A percentile compares a stretch with the other conserved stretches of the same genome.
Conservation (phyloP, 192 early-diverging fungal species). For the Coemansia asiatica region DNA sequence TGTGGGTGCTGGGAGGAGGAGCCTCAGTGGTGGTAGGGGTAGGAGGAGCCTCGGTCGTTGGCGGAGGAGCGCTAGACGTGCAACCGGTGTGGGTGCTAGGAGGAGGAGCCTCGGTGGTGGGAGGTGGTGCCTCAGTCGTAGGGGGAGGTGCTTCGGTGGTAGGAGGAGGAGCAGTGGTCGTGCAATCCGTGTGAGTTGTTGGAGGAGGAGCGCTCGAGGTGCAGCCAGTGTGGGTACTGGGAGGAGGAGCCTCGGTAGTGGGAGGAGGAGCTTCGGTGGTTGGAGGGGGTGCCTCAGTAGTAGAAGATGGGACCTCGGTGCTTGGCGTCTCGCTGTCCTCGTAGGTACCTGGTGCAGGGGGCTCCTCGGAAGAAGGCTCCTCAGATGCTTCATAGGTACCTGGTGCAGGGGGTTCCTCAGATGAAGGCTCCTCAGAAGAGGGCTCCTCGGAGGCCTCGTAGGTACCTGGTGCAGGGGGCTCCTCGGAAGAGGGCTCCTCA, state of each 20-base stretch:
- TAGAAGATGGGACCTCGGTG: constrained; percentile 24
- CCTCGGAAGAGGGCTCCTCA: constrained; percentile 12
- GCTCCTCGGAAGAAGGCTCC: constrained; percentile 18
- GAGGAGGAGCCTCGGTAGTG: constrained; percentile 18
- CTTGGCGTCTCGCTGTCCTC: constrained; percentile 7
- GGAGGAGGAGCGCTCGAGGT: constrained; percentile 14
- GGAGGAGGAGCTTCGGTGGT: constrained; percentile 21
- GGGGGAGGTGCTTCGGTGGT: constrained; percentile 4
- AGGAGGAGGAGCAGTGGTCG: constrained; percentile 4
- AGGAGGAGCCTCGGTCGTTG: constrained; percentile 12
- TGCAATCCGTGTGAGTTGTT: constrained; percentile 9
- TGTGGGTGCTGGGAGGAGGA: constrained; percentile 9
- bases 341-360: constrained; percentile 7
- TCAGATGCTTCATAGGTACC: constrained; percentile 8
- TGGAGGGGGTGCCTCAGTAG: constrained; percentile 19
- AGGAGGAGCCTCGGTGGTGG: neutral
- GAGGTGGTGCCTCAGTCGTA: neutral
- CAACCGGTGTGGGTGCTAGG: neutral
- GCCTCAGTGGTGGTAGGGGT: constrained; percentile 9
- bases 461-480: constrained; percentile 11
- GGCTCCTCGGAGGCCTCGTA: constrained; percentile 12
- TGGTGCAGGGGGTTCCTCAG: constrained; percentile 24
- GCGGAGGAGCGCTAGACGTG: constrained; percentile 2
- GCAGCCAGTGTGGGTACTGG: constrained; percentile 7
- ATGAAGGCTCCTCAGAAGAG: constrained; percentile 13